Conservation (phyloP, 139 green algal genomes). For the Diplosphaera chodatii region DNA sequence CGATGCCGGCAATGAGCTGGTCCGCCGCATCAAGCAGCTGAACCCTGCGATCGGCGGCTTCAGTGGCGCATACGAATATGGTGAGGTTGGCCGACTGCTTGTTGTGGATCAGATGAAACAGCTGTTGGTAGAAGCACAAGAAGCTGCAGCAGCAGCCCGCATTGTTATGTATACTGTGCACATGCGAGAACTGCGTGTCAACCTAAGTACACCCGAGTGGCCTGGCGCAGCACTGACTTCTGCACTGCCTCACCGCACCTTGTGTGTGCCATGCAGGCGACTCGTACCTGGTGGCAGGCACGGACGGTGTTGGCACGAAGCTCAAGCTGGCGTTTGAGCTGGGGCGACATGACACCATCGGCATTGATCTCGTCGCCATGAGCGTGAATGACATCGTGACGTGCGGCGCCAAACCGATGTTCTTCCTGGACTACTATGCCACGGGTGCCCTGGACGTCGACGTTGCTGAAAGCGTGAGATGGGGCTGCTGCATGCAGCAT, state of each 20-base stretch:
- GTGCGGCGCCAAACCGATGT: conserved; percentile 86
- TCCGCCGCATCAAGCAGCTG: conserved; percentile 86
- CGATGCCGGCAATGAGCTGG: conserved; percentile 93
- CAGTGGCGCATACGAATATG: conserved; percentile 92
- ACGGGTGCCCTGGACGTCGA: conserved; percentile 91
- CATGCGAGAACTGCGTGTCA: too few species aligned
- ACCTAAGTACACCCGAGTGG: too few species aligned
- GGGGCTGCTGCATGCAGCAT: neutral
- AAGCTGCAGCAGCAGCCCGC: too few species aligned
- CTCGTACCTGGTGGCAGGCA: conserved; percentile 90
- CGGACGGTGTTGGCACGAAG: conserved; percentile 97
- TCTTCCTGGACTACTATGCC: conserved; percentile 99
- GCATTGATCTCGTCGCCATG: conserved; percentile 96
- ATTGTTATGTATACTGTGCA: too few species aligned
- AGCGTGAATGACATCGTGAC: conserved; percentile 97
- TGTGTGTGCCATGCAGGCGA: conserved; percentile 73
- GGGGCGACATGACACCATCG: conserved; percentile 93
- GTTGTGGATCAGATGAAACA: too few species aligned
- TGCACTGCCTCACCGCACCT: too few species aligned
- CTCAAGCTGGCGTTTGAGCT: conserved; percentile 97
- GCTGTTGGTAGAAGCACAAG: too few species aligned
- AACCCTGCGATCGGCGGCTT: conserved; percentile 93
- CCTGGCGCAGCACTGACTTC: too few species aligned
- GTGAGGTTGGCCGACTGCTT: too few species aligned
- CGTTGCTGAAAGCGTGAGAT: conserved; percentile 72